Base-by-base conservation (phyloP, 1,139 yeast species). In the Yamadazyma oceani region DNA sequence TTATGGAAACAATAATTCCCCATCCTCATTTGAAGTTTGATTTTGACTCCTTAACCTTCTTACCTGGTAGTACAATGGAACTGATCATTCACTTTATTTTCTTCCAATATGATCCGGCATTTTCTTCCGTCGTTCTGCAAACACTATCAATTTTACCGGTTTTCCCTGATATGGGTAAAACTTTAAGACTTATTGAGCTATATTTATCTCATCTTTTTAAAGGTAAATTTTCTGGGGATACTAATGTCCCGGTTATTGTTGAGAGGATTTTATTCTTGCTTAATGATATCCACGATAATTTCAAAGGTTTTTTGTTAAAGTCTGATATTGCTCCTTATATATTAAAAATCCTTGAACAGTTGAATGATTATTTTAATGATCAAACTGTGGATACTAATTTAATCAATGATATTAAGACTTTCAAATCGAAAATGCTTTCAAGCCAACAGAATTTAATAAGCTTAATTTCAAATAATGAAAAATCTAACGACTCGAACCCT, bases 21-120 rank as follows among this genome's bases (percentile, higher is more conserved):
- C 96, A 88, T 55, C 96, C 96, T 1, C 81, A 80, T 31, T 62
- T 88, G 28, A 67, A 65, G 26, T 62, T 79, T 43, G 87, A 83
- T 52, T 62, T 65, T 26, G 61, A 66, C 3, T 40, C 39, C 41
- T 6, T 26, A 3, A 23, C 31, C 4, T 38, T 44, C 16, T 16
- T 27, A 21, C 37, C 44, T 4, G 48, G 43, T 3, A 50, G 49
- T 41, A 57, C 87, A 1, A 57, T 80, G 13, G 96, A 87, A 55
- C 75, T 89, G 29, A 68, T 88, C 30, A 75, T 89, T 43, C 96
- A 88, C 57, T 78, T 85, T 9, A 66, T 85, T 24, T 58, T 87
- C 6, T 86, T 86, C 59, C 51, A 54, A 26, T 42, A 51, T 22
- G 56, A 58, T 36, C 36, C 45, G 7, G 33, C 37, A 1, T 49